These are phyloP conservation scores for Trifolium fragiferum DNA, from an alignment of 306 rosid species.

Conservation along the genomic window DNA sequence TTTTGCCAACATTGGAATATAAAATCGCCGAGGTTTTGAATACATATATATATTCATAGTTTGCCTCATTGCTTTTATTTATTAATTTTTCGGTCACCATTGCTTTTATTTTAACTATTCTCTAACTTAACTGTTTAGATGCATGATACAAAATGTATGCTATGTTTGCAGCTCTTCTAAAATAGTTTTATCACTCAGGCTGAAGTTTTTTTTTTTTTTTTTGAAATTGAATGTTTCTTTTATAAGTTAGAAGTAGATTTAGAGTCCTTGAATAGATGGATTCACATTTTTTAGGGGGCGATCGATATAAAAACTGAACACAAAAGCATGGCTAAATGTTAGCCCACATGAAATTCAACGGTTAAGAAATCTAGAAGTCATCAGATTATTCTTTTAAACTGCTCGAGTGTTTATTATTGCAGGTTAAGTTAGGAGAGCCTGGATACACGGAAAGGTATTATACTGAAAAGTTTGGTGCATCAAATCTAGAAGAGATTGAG, in stretches of 20 bases:
- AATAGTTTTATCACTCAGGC: constrained; percentile 14
- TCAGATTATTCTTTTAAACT: constrained; percentile 4
- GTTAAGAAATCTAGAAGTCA: constrained; percentile 20
- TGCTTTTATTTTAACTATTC: not conserved
- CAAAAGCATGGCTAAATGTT: constrained; percentile 24
- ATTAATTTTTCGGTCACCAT: no score
- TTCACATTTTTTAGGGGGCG: constrained; percentile 6
- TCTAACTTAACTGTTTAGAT: constrained; percentile 21
- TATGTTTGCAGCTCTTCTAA: constrained; percentile 10
- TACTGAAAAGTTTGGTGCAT: constrained; percentile 80
- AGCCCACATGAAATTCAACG: constrained; percentile 15
- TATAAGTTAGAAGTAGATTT: constrained; percentile 5
- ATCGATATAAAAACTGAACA: constrained; percentile 23
- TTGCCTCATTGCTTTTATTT: constrained; percentile 3
- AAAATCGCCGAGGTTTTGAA: not conserved
- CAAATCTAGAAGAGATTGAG: constrained; percentile 64
- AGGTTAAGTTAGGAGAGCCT: constrained; percentile 95
- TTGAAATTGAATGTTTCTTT: constrained; percentile 17
- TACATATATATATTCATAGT: not conserved
- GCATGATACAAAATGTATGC: constrained; percentile 2
- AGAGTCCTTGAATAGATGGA: constrained; percentile 26
- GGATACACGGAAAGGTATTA: constrained; percentile 97
- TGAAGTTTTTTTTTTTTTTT: constrained; percentile 13
- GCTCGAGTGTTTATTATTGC: constrained; percentile 35
- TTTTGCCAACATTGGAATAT: not conserved